Conservation (phyloP, 768 basidiomycete genomes). For the Auriscalpium microsporum region DNA sequence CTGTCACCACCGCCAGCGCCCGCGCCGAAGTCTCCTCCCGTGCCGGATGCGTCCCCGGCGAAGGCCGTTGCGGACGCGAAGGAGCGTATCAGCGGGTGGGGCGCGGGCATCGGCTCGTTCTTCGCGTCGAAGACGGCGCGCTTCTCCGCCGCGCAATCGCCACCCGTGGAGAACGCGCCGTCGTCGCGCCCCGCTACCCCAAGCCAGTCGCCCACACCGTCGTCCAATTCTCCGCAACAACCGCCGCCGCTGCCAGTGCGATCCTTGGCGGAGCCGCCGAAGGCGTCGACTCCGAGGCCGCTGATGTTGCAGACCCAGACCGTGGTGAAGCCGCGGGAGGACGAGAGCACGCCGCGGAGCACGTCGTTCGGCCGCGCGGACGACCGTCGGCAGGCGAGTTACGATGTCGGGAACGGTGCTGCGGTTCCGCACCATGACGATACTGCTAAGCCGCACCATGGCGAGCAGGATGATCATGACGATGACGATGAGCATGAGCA, state of each 20-base stretch:
- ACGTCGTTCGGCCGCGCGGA: not conserved
- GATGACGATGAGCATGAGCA: not conserved
- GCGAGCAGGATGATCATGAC: not conserved
- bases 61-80: slow-evolving; percentile 7
- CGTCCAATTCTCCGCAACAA: not conserved
- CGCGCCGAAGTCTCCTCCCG: not conserved
- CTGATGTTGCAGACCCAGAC: not conserved
- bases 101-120: slow-evolving; percentile 14
- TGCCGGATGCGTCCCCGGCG: slow-evolving; percentile 17
- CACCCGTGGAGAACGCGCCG: slow-evolving; percentile 1
- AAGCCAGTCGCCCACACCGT: not conserved
- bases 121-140: slow-evolving; percentile 9
- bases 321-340: not conserved
- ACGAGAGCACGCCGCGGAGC: not conserved
- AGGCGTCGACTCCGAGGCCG: not conserved
- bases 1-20: slow-evolving; percentile 7
- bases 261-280: not conserved
- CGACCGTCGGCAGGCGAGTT: not conserved
- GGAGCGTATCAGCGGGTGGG: slow-evolving; percentile 12
- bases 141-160: slow-evolving; percentile 2
- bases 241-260: not conserved
- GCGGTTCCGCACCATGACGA: not conserved
- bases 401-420: not conserved
- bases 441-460: not conserved
- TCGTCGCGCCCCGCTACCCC: not conserved